Conservation (phyloP, 164 flowering plant species). For the Cinnamomum chago region DNA sequence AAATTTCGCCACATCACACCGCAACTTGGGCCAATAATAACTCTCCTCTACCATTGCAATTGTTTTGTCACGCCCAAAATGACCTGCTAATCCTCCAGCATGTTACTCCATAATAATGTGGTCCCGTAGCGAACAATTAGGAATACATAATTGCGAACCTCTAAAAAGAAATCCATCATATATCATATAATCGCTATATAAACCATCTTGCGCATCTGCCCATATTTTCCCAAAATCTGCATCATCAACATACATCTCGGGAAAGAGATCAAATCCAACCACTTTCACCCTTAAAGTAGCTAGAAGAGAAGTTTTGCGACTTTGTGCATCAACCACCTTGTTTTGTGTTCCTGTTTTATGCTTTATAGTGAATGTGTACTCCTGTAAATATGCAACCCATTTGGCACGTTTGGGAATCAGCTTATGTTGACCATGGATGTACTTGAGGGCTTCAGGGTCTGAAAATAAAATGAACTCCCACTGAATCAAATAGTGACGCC, state of each 20-base stretch:
- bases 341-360: background rate
- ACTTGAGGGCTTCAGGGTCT: too few relatives aligned
- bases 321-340: background rate
- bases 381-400: background rate
- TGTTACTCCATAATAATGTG: background rate
- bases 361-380: background rate
- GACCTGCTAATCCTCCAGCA: background rate
- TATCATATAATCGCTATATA: background rate
- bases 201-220: background rate
- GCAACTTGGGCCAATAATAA: background rate
- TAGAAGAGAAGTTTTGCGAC: background rate
- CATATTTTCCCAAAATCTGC: background rate
- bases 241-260: background rate
- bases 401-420: too few relatives aligned
- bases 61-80: background rate
- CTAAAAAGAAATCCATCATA: background rate
- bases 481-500: too few relatives aligned
- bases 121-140: background rate
- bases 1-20: background rate
- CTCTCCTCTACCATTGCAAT: too few relatives aligned
- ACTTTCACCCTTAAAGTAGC: background rate
- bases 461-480: too few relatives aligned
- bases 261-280: constrained; percentile 2
- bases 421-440: too few relatives aligned
- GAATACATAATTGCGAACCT: background rate